Percentiles rank a stretch among this genome's conserved stretches.
Evolutionary conservation across 164 flowering plant species (phyloP).

Genomic region (Stephania yunnanensis): DNA sequence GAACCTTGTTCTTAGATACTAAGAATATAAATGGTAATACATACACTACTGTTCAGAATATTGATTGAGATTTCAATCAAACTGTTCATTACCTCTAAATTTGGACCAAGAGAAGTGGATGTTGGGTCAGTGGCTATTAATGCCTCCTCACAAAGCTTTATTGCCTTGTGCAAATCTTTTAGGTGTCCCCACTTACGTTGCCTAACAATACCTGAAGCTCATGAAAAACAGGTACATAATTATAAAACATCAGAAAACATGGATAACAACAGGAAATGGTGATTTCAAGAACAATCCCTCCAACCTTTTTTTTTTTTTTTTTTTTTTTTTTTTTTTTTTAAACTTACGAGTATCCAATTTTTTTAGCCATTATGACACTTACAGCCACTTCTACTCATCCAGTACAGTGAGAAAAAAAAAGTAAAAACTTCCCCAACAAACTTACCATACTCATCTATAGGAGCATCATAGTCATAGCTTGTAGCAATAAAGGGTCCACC

Average conservation of each 20-base stretch:
- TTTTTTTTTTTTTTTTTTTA: not conserved
- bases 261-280: not conserved
- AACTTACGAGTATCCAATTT: not conserved
- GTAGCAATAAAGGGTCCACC: slow-evolving; percentile 95
- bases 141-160: slow-evolving; percentile 88
- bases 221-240: not conserved
- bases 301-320: not conserved
- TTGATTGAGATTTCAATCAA: slow-evolving; percentile 4
- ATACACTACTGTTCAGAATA: not conserved
- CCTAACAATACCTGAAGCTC: slow-evolving; percentile 55
- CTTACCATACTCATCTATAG: slow-evolving; percentile 94
- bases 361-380: not conserved
- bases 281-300: not conserved
- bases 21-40: not conserved
- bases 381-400: not conserved
- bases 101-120: slow-evolving; percentile 55
- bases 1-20: not conserved
- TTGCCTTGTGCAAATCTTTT: slow-evolving; percentile 78
- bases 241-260: not conserved
- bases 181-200: slow-evolving; percentile 98
- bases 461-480: slow-evolving; percentile 98
- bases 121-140: slow-evolving; percentile 72
- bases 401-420: not conserved
- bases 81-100: slow-evolving; percentile 58
- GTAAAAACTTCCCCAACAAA: not conserved